Conservation (phyloP, 108 stramenopile genomes). For the Pelagomonas calceolata region DNA sequence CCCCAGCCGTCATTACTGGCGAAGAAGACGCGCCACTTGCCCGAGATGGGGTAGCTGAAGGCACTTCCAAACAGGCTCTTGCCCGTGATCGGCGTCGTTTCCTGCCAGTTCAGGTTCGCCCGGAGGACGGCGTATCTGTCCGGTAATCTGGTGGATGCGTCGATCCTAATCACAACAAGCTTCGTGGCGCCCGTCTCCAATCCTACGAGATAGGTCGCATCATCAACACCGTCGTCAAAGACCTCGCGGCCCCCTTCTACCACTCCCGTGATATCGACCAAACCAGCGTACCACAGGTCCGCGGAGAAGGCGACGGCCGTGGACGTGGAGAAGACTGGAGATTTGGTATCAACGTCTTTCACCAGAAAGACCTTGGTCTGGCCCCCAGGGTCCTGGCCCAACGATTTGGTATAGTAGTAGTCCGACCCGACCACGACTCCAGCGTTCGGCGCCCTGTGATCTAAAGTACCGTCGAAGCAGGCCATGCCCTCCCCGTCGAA, state of each 20-base stretch:
- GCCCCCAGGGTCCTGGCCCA: background rate
- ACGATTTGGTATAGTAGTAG: background rate
- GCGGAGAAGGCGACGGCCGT: background rate
- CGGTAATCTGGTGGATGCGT: background rate
- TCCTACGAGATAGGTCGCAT: background rate
- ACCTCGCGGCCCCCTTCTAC: background rate
- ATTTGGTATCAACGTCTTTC: background rate
- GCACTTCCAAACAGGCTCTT: background rate
- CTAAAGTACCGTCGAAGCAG: background rate
- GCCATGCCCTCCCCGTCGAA: background rate
- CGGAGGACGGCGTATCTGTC: background rate
- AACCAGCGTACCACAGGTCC: background rate
- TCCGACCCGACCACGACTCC: background rate
- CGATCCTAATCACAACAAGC: background rate
- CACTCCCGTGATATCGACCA: background rate
- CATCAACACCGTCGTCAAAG: background rate
- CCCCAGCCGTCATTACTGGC: background rate
- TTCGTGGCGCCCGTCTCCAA: background rate
- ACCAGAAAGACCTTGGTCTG: background rate
- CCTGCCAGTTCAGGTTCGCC: too few species aligned
- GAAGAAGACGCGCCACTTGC: background rate
- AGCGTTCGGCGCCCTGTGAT: background rate
- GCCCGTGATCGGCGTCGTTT: background rate
- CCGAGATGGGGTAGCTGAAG: background rate
- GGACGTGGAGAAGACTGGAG: background rate